phyloP scores from a whole-genome alignment of 495 filamentous ascomycete species.

The Xylaria curta region DNA sequence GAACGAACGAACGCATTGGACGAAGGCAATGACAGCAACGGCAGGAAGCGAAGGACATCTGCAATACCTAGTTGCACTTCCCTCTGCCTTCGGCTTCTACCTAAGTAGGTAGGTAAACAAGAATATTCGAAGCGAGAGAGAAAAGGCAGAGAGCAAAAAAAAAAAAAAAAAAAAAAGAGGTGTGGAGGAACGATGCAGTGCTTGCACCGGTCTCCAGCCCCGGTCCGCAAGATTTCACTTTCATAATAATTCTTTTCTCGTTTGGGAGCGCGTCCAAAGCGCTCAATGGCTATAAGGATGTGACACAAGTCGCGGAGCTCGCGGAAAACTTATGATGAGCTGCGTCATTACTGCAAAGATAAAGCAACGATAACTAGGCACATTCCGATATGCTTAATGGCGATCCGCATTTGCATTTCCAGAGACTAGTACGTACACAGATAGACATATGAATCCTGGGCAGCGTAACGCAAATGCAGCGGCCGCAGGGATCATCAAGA shows the following conservation, averaged over 20 bases:
- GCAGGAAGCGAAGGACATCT: constrained; percentile 7
- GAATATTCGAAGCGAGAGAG: background rate
- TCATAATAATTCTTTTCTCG: constrained; percentile 25
- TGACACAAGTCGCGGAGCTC: constrained; percentile 34
- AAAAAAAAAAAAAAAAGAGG: background rate
- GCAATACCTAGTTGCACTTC: constrained; percentile 17
- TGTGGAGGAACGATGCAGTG: constrained; percentile 12
- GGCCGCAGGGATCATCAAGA: background rate
- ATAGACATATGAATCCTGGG: background rate
- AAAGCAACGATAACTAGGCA: constrained; percentile 39
- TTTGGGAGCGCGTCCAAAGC: constrained; percentile 12
- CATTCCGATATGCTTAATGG: constrained; percentile 43
- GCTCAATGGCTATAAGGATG: constrained; percentile 37
- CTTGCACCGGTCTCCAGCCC: constrained; percentile 10
- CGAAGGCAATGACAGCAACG: constrained; percentile 4
- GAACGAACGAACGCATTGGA: constrained; percentile 34
- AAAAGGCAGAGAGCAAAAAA: background rate
- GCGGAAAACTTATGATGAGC: constrained; percentile 18
- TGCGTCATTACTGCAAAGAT: constrained; percentile 39
- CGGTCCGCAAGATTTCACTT: constrained; percentile 33
- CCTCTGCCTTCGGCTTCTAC: background rate
- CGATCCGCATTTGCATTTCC: constrained; percentile 42
- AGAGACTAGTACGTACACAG: constrained; percentile 16
- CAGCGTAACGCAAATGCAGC: constrained; percentile 9
- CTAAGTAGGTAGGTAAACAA: background rate